These are phyloP conservation scores for Grammothele lineata DNA, from an alignment of 768 basidiomycete genomes.

Conservation along the genomic window DNA sequence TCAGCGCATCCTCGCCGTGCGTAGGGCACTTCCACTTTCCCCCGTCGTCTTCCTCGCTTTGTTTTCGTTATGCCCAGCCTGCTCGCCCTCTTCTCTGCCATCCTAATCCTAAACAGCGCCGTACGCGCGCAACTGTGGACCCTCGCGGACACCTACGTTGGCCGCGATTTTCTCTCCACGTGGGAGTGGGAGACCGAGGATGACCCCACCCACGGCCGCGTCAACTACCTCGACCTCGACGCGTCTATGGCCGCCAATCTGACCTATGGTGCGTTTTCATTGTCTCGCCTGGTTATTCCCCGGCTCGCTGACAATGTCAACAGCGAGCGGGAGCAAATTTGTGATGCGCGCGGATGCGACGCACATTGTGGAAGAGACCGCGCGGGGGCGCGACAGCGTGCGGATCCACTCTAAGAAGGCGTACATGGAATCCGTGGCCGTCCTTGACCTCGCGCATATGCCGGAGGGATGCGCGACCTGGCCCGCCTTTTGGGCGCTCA, in stretches of 20 bases:
- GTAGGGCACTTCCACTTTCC: too few species aligned
- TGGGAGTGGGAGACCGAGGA: conserved; percentile 47
- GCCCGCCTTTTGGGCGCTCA: conserved; percentile 64
- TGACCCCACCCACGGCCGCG: conserved; percentile 64
- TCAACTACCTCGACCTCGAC: conserved; percentile 48
- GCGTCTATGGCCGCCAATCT: conserved; percentile 40
- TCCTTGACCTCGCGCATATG: conserved; percentile 57
- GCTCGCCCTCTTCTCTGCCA: too few species aligned
- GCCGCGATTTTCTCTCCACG: conserved; percentile 38
- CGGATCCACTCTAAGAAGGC: conserved; percentile 45
- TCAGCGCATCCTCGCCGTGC: too few species aligned
- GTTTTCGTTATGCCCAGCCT: too few species aligned
- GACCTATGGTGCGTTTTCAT: conserved; percentile 41
- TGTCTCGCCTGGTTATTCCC: not conserved
- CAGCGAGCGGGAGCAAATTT: conserved; percentile 41
- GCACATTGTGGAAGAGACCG: conserved; percentile 30
- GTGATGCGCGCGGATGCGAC: conserved; percentile 52
- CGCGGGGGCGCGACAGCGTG: conserved; percentile 52
- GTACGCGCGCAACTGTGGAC: too few species aligned
- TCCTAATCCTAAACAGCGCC: too few species aligned
- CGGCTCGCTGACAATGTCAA: conserved; percentile 2
- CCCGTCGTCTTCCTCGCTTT: too few species aligned
- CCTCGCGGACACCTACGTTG: conserved; percentile 26
- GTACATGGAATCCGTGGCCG: conserved; percentile 43
- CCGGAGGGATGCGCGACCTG: conserved; percentile 56